Evolutionary conservation across 345 rosid genomes (phyloP).

Genomic region (Eucalyptus marginata): DNA sequence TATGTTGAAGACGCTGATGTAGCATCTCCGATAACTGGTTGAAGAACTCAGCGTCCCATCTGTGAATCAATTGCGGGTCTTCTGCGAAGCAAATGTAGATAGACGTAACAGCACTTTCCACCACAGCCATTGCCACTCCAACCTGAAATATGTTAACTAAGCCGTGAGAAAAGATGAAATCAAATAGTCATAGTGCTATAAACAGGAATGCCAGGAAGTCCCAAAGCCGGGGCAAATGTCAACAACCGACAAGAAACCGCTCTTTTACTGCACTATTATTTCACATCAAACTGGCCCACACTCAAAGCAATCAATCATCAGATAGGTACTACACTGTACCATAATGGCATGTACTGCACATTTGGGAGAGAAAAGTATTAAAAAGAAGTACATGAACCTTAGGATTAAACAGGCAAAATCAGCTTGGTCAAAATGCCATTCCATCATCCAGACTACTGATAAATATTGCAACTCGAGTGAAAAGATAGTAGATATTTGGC

Average conservation of each 20-base stretch:
- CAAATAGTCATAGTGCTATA: neutral
- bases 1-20: conserved; percentile 77
- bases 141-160: conserved; percentile 26
- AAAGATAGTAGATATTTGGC: neutral
- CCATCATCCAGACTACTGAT: neutral
- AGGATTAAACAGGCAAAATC: neutral
- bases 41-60: conserved; percentile 72
- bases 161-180: neutral
- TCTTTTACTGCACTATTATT: neutral
- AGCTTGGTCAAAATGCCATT: neutral
- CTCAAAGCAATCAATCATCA: neutral
- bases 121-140: conserved; percentile 86
- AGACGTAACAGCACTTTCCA: conserved; percentile 90
- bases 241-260: neutral
- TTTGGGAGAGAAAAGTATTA: neutral
- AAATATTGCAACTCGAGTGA: neutral
- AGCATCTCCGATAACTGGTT: conserved; percentile 65
- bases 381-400: neutral
- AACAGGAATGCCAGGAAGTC: neutral
- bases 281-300: neutral
- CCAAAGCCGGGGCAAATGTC: neutral
- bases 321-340: neutral
- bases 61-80: conserved; percentile 64
- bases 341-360: neutral
- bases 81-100: conserved; percentile 89